Conservation (phyloP, 331 rosid genomes). For the Spiraea crenata region DNA sequence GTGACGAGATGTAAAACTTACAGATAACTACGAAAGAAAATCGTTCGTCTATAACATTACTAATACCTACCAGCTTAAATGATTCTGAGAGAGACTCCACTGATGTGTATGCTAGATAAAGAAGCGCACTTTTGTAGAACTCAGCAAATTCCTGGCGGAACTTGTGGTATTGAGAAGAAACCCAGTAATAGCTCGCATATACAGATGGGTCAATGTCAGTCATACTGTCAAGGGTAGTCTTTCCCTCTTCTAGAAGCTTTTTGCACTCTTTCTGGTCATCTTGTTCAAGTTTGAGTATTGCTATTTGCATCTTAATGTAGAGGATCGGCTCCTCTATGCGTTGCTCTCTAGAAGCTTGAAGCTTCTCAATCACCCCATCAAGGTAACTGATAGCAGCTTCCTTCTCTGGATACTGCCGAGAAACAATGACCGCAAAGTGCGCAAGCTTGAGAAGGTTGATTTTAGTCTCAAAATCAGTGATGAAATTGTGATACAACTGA, state of each 20-base stretch:
- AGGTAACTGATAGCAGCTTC: slow-evolving; percentile 91
- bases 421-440: slow-evolving; percentile 94
- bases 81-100: slow-evolving; percentile 97
- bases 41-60: background rate
- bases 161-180: slow-evolving; percentile 83
- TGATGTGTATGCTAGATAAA: slow-evolving; percentile 91
- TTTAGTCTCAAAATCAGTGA: slow-evolving; percentile 97
- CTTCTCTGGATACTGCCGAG: slow-evolving; percentile 92
- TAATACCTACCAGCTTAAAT: slow-evolving; percentile 74
- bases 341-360: slow-evolving; percentile 82
- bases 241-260: slow-evolving; percentile 92
- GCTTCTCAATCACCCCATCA: slow-evolving; percentile 86
- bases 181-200: slow-evolving; percentile 93
- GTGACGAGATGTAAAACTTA: background rate
- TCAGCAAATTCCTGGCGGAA: slow-evolving; percentile 96
- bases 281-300: slow-evolving; percentile 82
- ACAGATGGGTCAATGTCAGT: slow-evolving; percentile 98
- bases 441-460: slow-evolving; percentile 99
- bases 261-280: slow-evolving; percentile 86
- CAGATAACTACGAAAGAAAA: slow-evolving; percentile 7
- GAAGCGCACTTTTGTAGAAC: slow-evolving; percentile 98
- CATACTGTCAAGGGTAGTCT: slow-evolving; percentile 92
- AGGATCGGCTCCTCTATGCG: slow-evolving; percentile 92
- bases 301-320: slow-evolving; percentile 88
- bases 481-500: slow-evolving; percentile 91